Evolutionary conservation across 305 asterid species (phyloP).

Genomic region (Stenogyne calaminthoides): DNA sequence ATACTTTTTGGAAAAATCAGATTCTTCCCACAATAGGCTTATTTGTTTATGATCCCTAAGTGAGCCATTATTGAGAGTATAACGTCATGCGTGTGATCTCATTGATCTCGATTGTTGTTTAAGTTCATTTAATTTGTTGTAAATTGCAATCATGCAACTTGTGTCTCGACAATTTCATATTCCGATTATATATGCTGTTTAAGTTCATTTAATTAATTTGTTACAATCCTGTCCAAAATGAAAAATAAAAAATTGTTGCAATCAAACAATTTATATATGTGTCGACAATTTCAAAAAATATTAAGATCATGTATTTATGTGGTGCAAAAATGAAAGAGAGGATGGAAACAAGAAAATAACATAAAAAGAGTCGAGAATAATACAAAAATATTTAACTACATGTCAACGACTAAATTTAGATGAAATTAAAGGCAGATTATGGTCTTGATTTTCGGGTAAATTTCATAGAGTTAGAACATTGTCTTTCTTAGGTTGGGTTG

Average conservation of each 20-base stretch:
- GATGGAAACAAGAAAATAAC: constrained; percentile 1
- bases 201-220: background rate
- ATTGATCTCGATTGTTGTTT: constrained; percentile 4
- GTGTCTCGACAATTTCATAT: constrained; percentile 9
- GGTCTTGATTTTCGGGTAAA: too few relatives aligned
- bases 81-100: constrained; percentile 28
- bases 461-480: too few relatives aligned
- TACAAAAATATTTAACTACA: background rate
- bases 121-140: background rate
- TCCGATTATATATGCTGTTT: background rate
- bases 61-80: constrained; percentile 9
- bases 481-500: too few relatives aligned
- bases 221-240: background rate
- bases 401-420: too few relatives aligned
- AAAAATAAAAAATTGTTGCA: too few relatives aligned
- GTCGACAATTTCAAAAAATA: constrained; percentile 8
- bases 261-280: constrained; percentile 6
- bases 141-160: background rate
- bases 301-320: background rate
- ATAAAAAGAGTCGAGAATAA: background rate
- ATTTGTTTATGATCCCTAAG: constrained; percentile 22
- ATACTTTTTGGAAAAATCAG: constrained; percentile 17
- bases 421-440: too few relatives aligned
- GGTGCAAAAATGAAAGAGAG: background rate
- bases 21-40: background rate